Percentiles rank a stretch among this genome's conserved stretches.
phyloP scores from a whole-genome alignment of 2,329 filamentous ascomycete species.

The Penicillium sp. region DNA sequence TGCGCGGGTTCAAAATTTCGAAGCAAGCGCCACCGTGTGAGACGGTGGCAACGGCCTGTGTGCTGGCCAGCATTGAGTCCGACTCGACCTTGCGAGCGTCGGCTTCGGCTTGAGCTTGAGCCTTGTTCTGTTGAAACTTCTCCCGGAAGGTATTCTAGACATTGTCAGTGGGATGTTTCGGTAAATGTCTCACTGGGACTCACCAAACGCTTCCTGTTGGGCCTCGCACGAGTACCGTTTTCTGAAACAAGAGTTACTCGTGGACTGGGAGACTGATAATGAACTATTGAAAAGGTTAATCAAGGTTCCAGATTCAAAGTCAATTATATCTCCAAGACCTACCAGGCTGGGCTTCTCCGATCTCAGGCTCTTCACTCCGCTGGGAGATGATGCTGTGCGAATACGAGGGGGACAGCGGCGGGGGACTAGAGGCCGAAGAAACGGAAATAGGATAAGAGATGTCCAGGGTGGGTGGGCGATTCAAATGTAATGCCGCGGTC shows the following conservation, averaged over 20 bases:
- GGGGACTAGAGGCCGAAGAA: constrained; percentile 38
- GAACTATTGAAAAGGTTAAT: constrained; percentile 11
- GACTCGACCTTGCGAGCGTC: constrained; percentile 20
- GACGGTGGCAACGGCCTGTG: constrained; percentile 30
- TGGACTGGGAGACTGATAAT: constrained; percentile 12
- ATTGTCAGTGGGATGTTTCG: constrained; percentile 17
- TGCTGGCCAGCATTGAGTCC: constrained; percentile 31
- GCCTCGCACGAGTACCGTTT: constrained; percentile 21
- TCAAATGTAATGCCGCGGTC: constrained; percentile 35
- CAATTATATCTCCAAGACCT: neutral
- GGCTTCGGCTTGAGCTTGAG: constrained; percentile 21
- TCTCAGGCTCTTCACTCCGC: constrained; percentile 32
- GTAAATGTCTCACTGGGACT: constrained; percentile 21
- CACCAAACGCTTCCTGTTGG: constrained; percentile 28
- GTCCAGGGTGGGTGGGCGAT: constrained; percentile 18
- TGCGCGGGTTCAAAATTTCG: constrained; percentile 42
- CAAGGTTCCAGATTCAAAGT: neutral
- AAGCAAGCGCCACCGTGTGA: constrained; percentile 39
- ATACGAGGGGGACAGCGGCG: constrained; percentile 40
- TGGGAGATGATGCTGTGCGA: constrained; percentile 35
- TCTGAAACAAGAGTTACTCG: constrained; percentile 24
- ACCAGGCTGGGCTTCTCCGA: constrained; percentile 25
- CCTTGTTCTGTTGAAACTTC: constrained; percentile 26
- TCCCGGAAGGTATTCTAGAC: constrained; percentile 37
- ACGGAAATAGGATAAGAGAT: constrained; percentile 28